A percentile compares a stretch with the other conserved stretches of the same genome.
Evolutionary conservation across 345 rosid species (phyloP).

Genomic region (Eucalyptus melliodora): DNA sequence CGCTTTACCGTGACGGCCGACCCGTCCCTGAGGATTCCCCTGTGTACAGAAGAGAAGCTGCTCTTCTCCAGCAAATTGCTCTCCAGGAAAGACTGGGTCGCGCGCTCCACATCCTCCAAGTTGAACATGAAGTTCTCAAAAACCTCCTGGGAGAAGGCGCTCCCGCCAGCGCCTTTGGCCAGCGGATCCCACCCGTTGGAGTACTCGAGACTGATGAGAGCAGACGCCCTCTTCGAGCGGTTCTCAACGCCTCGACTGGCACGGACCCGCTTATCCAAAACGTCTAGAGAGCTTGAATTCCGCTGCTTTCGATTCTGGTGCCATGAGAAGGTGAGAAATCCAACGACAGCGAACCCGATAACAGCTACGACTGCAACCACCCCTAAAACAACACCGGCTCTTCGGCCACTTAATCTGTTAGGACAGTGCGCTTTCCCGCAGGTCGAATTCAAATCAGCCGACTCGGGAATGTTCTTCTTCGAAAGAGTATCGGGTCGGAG

Average conservation of each 20-base stretch:
- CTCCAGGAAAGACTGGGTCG: conserved; percentile 87
- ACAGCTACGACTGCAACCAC: conserved; percentile 14
- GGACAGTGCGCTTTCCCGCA: conserved; percentile 28
- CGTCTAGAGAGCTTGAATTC: conserved; percentile 47
- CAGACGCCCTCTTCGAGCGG: conserved; percentile 38
- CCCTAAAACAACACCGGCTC: conserved; percentile 35
- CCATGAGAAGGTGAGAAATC: conserved; percentile 39
- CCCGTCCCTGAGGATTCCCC: conserved; percentile 80
- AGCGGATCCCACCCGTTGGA: conserved; percentile 93
- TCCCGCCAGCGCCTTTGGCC: conserved; percentile 39
- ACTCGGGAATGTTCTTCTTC: conserved; percentile 45
- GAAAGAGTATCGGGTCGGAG: conserved; percentile 29
- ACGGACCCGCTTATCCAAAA: conserved; percentile 53
- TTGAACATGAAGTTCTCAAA: conserved; percentile 90
- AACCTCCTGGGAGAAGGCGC: conserved; percentile 62
- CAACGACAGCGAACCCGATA: conserved; percentile 17
- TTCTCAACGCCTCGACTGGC: conserved; percentile 52
- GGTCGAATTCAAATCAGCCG: conserved; percentile 38
- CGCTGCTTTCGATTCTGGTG: conserved; percentile 61
- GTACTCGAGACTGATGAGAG: conserved; percentile 81
- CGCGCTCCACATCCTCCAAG: conserved; percentile 90
- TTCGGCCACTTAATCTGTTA: conserved; percentile 8
- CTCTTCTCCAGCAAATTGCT: conserved; percentile 63
- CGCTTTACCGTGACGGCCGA: conserved; percentile 66
- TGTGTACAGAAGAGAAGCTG: conserved; percentile 62